Evolutionary conservation across 768 basidiomycete species (phyloP).

Genomic region (Asterophora lycoperdoides): DNA sequence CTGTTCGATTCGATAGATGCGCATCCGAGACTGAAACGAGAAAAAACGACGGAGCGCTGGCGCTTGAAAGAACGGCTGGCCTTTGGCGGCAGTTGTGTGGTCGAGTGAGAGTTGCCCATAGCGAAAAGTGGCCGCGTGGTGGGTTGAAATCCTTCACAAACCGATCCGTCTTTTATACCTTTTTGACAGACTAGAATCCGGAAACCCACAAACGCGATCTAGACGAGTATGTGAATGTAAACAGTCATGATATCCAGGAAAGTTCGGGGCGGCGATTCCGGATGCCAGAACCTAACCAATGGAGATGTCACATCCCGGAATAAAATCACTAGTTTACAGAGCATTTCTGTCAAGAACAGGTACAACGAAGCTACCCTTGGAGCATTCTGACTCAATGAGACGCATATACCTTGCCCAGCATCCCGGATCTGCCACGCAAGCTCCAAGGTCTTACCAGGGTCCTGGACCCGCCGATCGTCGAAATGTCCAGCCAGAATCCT

Average conservation of each 20-base stretch:
- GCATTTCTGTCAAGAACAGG: constrained; percentile 8
- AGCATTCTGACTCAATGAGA: constrained; percentile 8
- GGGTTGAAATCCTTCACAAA: background rate
- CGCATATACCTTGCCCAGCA: constrained; percentile 5
- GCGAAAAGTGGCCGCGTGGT: constrained; percentile 7
- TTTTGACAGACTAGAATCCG: background rate
- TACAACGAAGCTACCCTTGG: background rate
- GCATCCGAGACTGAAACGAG: constrained; percentile 39
- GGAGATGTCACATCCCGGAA: constrained; percentile 16
- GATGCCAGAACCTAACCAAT: constrained; percentile 12
- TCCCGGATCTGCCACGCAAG: constrained; percentile 16
- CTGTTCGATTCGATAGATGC: constrained; percentile 31
- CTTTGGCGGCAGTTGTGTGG: constrained; percentile 15
- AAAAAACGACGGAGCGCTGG: constrained; percentile 33
- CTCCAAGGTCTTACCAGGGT: constrained; percentile 3
- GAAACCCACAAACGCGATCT: constrained; percentile 6
- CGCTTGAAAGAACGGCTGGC: constrained; percentile 21
- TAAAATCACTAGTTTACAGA: constrained; percentile 5
- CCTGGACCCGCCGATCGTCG: constrained; percentile 1
- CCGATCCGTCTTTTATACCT: constrained; percentile 13
- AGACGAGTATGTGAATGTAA: constrained; percentile 11
- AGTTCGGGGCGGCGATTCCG: constrained; percentile 8
- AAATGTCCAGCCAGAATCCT: background rate
- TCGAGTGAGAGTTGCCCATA: constrained; percentile 33
- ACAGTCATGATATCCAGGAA: constrained; percentile 12